A percentile compares a stretch with the other conserved stretches of the same genome.
These are phyloP conservation scores for Flaveria robusta DNA, from an alignment of 129 eudicot species.

Conservation along the genomic window DNA sequence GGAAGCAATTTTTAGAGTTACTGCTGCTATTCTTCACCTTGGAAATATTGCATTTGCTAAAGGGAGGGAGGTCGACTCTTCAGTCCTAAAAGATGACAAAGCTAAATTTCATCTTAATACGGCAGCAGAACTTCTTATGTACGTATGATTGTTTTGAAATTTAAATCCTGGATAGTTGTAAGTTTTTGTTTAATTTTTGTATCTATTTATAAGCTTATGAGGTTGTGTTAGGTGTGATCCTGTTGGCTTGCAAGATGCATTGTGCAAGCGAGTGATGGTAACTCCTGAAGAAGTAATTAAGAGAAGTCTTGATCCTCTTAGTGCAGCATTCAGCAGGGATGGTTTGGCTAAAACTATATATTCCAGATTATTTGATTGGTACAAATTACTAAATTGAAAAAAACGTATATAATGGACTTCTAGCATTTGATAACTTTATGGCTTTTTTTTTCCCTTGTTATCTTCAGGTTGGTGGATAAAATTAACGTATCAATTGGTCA, in stretches of 20 bases:
- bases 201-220: slow-evolving; percentile 17
- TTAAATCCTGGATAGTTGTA: slow-evolving; percentile 18
- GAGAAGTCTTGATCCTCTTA: slow-evolving; percentile 89
- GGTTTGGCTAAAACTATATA: slow-evolving; percentile 95
- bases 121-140: slow-evolving; percentile 87
- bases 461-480: slow-evolving; percentile 88
- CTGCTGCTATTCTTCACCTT: slow-evolving; percentile 94
- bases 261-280: slow-evolving; percentile 91
- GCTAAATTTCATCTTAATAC: slow-evolving; percentile 88
- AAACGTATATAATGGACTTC: neutral
- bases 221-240: slow-evolving; percentile 72
- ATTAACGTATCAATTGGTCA: slow-evolving; percentile 93
- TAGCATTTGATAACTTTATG: neutral
- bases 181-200: neutral
- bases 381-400: slow-evolving; percentile 15
- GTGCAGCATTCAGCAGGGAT: slow-evolving; percentile 90
- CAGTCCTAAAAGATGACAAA: slow-evolving; percentile 76
- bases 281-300: slow-evolving; percentile 99
- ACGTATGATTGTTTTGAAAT: slow-evolving; percentile 52
- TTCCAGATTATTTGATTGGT: slow-evolving; percentile 94
- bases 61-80: slow-evolving; percentile 91
- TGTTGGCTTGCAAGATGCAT: slow-evolving; percentile 85
- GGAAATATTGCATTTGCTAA: slow-evolving; percentile 90
- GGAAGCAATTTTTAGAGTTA: slow-evolving; percentile 99
- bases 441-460: neutral